Evolutionary conservation across 192 early-diverging fungal species (phyloP).

Genomic region (Coemansia sp.): DNA sequence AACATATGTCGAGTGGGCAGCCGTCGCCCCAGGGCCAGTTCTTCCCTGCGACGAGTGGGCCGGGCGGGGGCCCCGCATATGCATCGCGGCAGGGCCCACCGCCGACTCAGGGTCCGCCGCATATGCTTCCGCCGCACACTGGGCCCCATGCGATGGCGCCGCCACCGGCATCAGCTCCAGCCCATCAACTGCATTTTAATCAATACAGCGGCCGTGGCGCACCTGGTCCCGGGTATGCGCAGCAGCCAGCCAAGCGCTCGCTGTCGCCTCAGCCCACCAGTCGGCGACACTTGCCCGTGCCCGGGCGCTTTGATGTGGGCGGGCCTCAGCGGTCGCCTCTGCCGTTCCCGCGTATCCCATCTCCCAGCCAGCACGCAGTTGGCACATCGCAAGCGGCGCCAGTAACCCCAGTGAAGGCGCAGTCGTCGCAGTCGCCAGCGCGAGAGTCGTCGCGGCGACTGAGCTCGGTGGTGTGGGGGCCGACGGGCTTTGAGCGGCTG

Average conservation of each 20-base stretch:
- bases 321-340: constrained; percentile 34
- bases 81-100: constrained; percentile 9
- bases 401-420: constrained; percentile 3
- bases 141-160: constrained; percentile 21
- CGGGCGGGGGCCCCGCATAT: not conserved
- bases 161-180: constrained; percentile 1
- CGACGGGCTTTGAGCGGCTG: constrained; percentile 51
- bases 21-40: constrained; percentile 31
- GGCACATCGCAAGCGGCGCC: constrained; percentile 4
- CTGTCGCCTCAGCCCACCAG: constrained; percentile 32
- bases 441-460: constrained; percentile 52
- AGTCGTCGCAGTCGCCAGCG: constrained; percentile 44
- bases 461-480: constrained; percentile 55
- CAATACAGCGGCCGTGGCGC: not conserved
- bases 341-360: constrained; percentile 52
- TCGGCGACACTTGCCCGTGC: constrained; percentile 30
- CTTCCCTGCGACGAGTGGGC: constrained; percentile 3
- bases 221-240: constrained; percentile 20
- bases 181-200: not conserved
- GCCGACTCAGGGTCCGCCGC: constrained; percentile 15
- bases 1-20: constrained; percentile 21
- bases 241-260: not conserved
- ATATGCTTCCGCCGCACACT: constrained; percentile 29
- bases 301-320: constrained; percentile 27
- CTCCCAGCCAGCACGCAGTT: constrained; percentile 27